Base-by-base conservation (phyloP, 192 early-diverging fungal genomes). In the Phycomyces blakesleeanus region DNA sequence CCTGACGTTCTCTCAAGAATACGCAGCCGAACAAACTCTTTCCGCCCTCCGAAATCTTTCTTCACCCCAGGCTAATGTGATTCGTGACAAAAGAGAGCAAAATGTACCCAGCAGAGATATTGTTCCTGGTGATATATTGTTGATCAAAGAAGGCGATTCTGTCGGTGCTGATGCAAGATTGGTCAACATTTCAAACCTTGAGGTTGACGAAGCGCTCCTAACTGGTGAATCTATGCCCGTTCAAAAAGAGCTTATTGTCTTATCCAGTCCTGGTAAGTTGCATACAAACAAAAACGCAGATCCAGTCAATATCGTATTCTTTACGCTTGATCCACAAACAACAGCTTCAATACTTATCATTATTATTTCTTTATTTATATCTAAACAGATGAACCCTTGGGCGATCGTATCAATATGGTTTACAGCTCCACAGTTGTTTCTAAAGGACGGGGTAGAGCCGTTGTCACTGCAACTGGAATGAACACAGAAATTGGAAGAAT, bases 1-100 rank as follows among this genome's bases (percentile, higher is more conserved):
- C 42, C 88, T 99, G 54, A 92, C 93, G 8, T 96, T 98, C 64
- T 82, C 89, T 6, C 97, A 99, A 79, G 97, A 99, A 67, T 98
- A 88, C 81, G 89, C 91, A 60, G 97, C 97, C 1, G 91, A 87
- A 59, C 89, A 93, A 66, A 94, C 96, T 3, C 78, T 98, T 79
- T 93, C 94, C 61, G 92, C 96, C 21, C 78, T 98, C 37, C 77
- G 89, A 42, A 90, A 89, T 34, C 76, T 98, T 66, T 85, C 87
- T 11, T 93, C 94, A 1, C 93, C 95, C 3, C 85, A 85, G 55
- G 90, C 94, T 16, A 81, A 81, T 27, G 93, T 98, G 12, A 79
- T 98, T 69, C 91, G 96, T 52, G 91, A 91, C 50, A 91, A 91
- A 18, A 78, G 77, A 44, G 81, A 87, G 70, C 68, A 80, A 20